A percentile compares a stretch with the other conserved stretches of the same genome.
phyloP scores from a whole-genome alignment of 805 yeast species.

The Schizosaccharomyces japonicus region DNA sequence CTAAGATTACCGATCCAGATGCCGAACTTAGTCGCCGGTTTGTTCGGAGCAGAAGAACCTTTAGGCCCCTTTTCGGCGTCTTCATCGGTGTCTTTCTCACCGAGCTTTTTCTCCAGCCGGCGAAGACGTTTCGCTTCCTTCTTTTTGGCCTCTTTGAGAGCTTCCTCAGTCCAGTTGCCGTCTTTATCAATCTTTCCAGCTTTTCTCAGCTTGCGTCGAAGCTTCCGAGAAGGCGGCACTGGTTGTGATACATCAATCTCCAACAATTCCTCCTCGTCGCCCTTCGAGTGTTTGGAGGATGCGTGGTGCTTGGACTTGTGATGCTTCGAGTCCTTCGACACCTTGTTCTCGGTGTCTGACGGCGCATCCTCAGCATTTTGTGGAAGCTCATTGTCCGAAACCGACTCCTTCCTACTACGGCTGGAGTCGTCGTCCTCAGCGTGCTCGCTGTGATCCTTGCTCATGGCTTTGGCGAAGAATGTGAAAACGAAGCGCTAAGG shows the following conservation, averaged over 20 bases:
- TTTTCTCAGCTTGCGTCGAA: constrained; percentile 61
- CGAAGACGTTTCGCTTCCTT: constrained; percentile 8
- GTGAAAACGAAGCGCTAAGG: too few species aligned
- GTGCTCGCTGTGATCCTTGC: too few species aligned
- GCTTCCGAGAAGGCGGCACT: constrained; percentile 75
- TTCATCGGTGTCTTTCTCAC: constrained; percentile 16
- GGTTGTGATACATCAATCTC: constrained; percentile 28
- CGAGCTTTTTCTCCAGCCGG: constrained; percentile 4
- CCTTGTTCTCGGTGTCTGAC: too few species aligned
- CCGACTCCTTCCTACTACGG: too few species aligned
- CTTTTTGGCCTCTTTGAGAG: constrained; percentile 15
- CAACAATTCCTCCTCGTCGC: constrained; percentile 15
- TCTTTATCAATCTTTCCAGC: constrained; percentile 19
- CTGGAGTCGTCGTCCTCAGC: too few species aligned
- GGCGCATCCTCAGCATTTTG: too few species aligned
- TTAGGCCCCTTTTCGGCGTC: constrained; percentile 14
- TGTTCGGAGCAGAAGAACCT: constrained; percentile 10
- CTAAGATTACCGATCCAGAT: constrained; percentile 91
- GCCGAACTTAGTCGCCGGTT: constrained; percentile 25
- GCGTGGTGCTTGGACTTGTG: too few species aligned
- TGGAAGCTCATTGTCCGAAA: too few species aligned
- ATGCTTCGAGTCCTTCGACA: too few species aligned
- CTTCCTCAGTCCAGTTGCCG: constrained; percentile 20
- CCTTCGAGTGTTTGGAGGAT: too few species aligned
- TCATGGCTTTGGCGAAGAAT: too few species aligned